Evolutionary conservation across 2,329 filamentous ascomycete genomes (phyloP), one percentile per base, ranked within the genome.

Genomic region (Trichoderma polysporum): DNA sequence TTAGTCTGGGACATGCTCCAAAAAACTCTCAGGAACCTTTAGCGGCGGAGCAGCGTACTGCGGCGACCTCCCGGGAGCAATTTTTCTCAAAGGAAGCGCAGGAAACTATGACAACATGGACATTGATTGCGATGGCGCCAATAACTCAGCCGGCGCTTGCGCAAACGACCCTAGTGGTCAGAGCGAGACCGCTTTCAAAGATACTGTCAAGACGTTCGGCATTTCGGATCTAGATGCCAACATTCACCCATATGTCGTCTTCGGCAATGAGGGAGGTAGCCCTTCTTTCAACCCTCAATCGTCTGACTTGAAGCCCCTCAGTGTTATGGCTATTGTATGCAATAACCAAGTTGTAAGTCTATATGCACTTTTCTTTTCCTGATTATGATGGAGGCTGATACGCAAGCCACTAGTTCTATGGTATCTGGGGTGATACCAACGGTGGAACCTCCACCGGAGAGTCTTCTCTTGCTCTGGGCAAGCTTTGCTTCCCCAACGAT

Each of bases 371-470:
- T 31, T 15, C 6, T 3, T 17, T 6, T 17, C 19, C 7, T 15
- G 15, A 2, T 17, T 2, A 19, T 7, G 3, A 12, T 33, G 31
- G 41, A 37, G 2, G 3, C 61, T 65, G 7, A 66, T 56, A 54
- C 0, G 7, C 2, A 25, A 2, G 3, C 37, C 25, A n/a, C 9
- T 19, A 69, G 68, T 68, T 68, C 67, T 87, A 86, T 70, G 84
- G 83, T 7, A 74, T 87, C 59, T 87, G 83, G 84, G 85, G 84
- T 22, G 84, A 87, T 72, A 83, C 80, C 19, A 87, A 87, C 66
- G 85, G 84, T 35, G 82, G 78, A 41, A 79, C 81, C 50, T 77
- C 79, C 3, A 70, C 73, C 8, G 84, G 85, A 31, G 85, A 87
- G 69, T 79, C 83, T 0, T 82, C 82, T 2, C 80, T 87, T 65